A percentile compares a stretch with the other conserved stretches of the same genome.
Conservation (phyloP, 345 rosid species). For the Pugionium cornutum region DNA sequence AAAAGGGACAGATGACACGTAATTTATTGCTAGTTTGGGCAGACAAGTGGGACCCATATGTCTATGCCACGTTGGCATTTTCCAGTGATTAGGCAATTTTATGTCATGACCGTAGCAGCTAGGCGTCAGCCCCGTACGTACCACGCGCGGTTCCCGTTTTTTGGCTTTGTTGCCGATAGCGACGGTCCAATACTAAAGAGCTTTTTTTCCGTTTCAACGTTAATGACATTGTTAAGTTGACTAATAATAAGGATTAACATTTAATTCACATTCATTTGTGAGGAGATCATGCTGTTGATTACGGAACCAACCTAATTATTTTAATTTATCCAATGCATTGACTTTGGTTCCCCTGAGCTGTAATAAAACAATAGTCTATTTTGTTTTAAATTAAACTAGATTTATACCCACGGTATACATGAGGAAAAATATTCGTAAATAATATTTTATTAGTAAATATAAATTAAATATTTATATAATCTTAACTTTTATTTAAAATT, state of each 20-base stretch:
- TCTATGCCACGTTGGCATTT: conserved; percentile 52
- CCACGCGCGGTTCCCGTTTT: conserved; percentile 37
- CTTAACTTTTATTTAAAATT: too few relatives aligned
- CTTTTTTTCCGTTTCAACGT: too few relatives aligned
- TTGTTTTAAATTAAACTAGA: too few relatives aligned
- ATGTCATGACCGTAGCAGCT: too few relatives aligned
- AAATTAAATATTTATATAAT: too few relatives aligned
- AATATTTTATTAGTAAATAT: too few relatives aligned
- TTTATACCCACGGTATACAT: too few relatives aligned
- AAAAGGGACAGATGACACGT: conserved; percentile 49
- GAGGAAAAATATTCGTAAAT: too few relatives aligned
- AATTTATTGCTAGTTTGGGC: conserved; percentile 14
- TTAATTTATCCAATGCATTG: conserved; percentile 19
- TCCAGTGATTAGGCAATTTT: conserved; percentile 30
- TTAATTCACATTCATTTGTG: not conserved
- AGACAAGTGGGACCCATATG: conserved; percentile 51
- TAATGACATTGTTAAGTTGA: conserved; percentile 3
- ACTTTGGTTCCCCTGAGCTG: conserved; percentile 27
- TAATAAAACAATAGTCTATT: too few relatives aligned
- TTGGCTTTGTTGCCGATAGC: conserved; percentile 25
- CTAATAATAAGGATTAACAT: conserved; percentile 19
- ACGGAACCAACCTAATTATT: not conserved
- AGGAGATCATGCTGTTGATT: conserved; percentile 22
- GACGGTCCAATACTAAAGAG: conserved; percentile 26
- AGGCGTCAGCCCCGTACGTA: conserved; percentile 42